A percentile compares a stretch with the other conserved stretches of the same genome.
Evolutionary conservation across 148 eudicot genomes (phyloP).

Genomic region (Vaccinium corymbosum): DNA sequence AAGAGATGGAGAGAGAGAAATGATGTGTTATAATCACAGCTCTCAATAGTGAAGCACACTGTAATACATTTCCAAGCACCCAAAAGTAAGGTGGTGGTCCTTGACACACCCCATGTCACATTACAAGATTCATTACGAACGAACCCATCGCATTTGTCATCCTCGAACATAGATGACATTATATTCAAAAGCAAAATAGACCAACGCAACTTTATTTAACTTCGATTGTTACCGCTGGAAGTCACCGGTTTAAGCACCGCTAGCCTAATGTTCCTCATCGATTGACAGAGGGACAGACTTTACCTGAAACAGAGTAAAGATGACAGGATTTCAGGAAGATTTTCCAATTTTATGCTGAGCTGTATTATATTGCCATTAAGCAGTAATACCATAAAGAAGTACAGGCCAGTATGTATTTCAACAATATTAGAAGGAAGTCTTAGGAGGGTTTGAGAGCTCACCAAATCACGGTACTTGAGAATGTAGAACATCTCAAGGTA

Average conservation of each 20-base stretch:
- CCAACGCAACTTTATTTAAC: neutral
- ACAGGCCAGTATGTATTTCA: neutral
- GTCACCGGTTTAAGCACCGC: neutral
- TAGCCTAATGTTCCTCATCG: slow-evolving; percentile 38
- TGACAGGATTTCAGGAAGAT: neutral
- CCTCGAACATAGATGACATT: neutral
- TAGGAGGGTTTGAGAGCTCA: slow-evolving; percentile 30
- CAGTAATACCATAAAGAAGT: neutral
- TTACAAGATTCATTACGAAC: neutral
- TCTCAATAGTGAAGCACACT: neutral
- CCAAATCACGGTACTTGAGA: slow-evolving; percentile 83
- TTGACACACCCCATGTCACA: neutral
- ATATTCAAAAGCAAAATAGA: neutral
- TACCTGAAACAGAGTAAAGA: slow-evolving; percentile 43
- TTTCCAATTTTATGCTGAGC: neutral
- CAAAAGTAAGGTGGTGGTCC: neutral
- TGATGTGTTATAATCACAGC: neutral
- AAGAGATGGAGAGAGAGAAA: neutral
- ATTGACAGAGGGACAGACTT: slow-evolving; percentile 59
- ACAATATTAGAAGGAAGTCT: neutral
- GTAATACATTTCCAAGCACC: neutral
- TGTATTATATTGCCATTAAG: no score
- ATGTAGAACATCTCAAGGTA: slow-evolving; percentile 99
- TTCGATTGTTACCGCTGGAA: neutral
- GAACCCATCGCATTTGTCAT: neutral